Percentiles rank a stretch among this genome's conserved stretches.
These are phyloP conservation scores for Pichia sp. DNA, from an alignment of 1,139 yeast species.

Conservation along the genomic window DNA sequence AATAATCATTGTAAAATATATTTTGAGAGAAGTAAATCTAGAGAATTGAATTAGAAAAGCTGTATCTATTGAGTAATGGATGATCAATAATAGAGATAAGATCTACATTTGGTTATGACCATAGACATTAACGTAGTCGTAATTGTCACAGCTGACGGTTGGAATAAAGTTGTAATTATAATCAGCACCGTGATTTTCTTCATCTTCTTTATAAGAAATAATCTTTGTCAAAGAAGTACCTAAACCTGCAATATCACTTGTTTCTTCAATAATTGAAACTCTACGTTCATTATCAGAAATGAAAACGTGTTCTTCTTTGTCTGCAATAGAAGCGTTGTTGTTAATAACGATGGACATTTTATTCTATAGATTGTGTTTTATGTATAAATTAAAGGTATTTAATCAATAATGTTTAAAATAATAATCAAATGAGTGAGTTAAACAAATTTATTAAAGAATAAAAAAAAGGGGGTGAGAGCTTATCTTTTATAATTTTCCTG, in stretches of 20 bases:
- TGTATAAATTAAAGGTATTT: too few relatives aligned
- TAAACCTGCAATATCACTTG: constrained; percentile 4
- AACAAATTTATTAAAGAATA: not conserved
- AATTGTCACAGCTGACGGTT: constrained; percentile 9
- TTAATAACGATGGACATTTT: constrained; percentile 13
- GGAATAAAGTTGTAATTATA: constrained; percentile 9
- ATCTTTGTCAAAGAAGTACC: constrained; percentile 5
- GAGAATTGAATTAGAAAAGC: not conserved
- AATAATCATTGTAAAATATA: too few relatives aligned
- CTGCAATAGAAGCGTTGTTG: constrained; percentile 10
- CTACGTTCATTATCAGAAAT: constrained; percentile 12
- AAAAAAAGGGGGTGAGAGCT: not conserved
- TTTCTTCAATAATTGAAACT: constrained; percentile 6
- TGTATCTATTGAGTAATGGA: too few relatives aligned
- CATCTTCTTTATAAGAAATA: constrained; percentile 9
- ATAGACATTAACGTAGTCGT: constrained; percentile 10
- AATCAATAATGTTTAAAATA: too few relatives aligned
- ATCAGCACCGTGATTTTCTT: not conserved
- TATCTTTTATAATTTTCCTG: too few relatives aligned
- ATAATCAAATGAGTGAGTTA: not conserved
- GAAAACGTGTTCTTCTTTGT: constrained; percentile 8
- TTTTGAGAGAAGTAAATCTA: not conserved
- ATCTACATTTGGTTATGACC: constrained; percentile 13
- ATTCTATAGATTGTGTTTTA: not conserved
- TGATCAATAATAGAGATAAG: not conserved